Conservation (phyloP, 768 basidiomycete species). For the Neoboletus subvelutipes region DNA sequence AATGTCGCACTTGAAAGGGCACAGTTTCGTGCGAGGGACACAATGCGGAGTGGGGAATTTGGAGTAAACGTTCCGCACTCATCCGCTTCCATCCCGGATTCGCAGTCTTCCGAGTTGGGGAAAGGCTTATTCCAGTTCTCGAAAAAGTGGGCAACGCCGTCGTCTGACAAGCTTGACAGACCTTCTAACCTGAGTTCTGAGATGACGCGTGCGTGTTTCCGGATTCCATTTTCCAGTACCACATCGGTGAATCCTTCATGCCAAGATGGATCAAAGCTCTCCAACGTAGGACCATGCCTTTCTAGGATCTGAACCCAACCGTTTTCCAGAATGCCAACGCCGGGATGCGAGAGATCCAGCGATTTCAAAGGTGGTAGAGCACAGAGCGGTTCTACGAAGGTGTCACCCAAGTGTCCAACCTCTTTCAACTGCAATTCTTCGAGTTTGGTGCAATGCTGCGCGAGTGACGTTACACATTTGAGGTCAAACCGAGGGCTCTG, state of each 20-base stretch:
- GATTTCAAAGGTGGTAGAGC: slow-evolving; percentile 40
- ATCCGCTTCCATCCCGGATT: slow-evolving; percentile 24
- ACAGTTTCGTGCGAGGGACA: slow-evolving; percentile 68
- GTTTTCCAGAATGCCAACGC: slow-evolving; percentile 51
- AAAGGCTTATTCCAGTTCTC: slow-evolving; percentile 42
- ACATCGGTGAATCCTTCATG: slow-evolving; percentile 61
- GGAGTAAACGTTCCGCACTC: slow-evolving; percentile 12
- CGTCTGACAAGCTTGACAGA: slow-evolving; percentile 64
- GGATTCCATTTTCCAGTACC: slow-evolving; percentile 62
- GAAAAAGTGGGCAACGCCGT: slow-evolving; percentile 72
- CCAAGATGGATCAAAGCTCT: slow-evolving; percentile 67
- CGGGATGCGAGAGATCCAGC: slow-evolving; percentile 71
- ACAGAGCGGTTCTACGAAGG: slow-evolving; percentile 55
- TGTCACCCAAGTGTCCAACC: slow-evolving; percentile 67
- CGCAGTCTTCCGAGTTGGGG: slow-evolving; percentile 9
- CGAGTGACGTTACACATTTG: slow-evolving; percentile 59
- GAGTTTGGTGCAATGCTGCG: slow-evolving; percentile 49
- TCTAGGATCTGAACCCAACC: slow-evolving; percentile 56
- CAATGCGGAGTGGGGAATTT: slow-evolving; percentile 46
- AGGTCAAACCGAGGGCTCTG: slow-evolving; percentile 87
- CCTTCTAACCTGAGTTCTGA: slow-evolving; percentile 53
- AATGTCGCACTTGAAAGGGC: slow-evolving; percentile 55
- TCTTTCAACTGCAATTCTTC: slow-evolving; percentile 78
- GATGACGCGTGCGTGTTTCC: slow-evolving; percentile 46
- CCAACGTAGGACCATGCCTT: slow-evolving; percentile 53